Base-by-base conservation (phyloP, 495 filamentous ascomycete genomes). In the Ramalina intermedia region DNA sequence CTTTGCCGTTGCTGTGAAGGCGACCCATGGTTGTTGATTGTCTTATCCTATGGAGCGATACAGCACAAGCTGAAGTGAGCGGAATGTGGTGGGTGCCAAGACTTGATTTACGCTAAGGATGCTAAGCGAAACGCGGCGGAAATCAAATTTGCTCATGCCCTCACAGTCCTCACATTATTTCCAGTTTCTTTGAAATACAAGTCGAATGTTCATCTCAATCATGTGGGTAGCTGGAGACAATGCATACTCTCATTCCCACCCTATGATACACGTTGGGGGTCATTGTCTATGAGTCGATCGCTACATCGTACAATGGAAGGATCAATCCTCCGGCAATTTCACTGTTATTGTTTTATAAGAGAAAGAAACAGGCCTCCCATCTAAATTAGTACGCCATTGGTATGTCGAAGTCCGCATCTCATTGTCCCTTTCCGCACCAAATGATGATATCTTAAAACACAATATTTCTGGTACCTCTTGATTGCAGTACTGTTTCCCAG, bases 1-100 rank as follows among this genome's bases (percentile, higher is more conserved):
- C 93, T 82, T 99, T 99, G 73, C 93, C 91, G 63, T 94, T 96
- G 77, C 77, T 84, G 85, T 99, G 93, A 78, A 98, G 81, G 73
- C 91, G 82, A 82, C 89, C 90, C 90, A 95, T 95, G 65, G 65
- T 84, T 71, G 61, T 60, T 60, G 71, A 60, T 59, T 54, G 59
- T 61, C 52, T 48, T 59, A 51, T 58, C 53, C 20, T 12, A 29
- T n/a, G 13, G 37, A 26, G 24, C 18, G 37, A n/a, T 36, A 18
- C 35, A 29, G 47, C 24, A 18, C 35, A 29, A 47, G 18, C 17
- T 12, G 18, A 40, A 36, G 48, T 26, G 17, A 36, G 35, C 18
- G 24, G 42, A 29, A 21, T 29, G 45, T 55, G 23, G 55, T 54
- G 52, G 48, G 55, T 21, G 48, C 52, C 46, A 51, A 58, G 49